Evolutionary conservation across 805 yeast genomes (phyloP).

Genomic region (Phaffomyces opuntiae): DNA sequence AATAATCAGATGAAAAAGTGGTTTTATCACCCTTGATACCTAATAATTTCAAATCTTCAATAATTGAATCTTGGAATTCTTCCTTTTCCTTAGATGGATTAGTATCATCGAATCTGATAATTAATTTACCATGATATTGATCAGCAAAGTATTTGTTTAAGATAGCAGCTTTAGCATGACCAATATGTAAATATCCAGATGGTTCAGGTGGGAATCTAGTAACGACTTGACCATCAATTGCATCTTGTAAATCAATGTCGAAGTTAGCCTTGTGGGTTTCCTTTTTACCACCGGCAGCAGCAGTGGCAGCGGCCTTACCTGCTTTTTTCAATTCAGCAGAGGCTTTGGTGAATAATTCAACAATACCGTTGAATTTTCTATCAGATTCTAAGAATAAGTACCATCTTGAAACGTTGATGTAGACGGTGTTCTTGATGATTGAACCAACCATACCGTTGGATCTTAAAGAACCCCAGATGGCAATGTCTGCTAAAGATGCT

Average conservation of each 20-base stretch:
- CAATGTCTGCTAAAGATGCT: constrained; percentile 73
- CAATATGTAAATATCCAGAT: constrained; percentile 97
- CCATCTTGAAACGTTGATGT: constrained; percentile 90
- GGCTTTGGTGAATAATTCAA: constrained; percentile 60
- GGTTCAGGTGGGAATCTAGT: constrained; percentile 99
- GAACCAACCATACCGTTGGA: constrained; percentile 92
- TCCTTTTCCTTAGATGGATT: constrained; percentile 95
- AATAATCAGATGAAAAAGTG: constrained; percentile 91
- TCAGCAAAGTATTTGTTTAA: constrained; percentile 95
- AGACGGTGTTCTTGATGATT: constrained; percentile 75
- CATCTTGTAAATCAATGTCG: constrained; percentile 88
- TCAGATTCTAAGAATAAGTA: constrained; percentile 69
- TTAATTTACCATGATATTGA: constrained; percentile 91
- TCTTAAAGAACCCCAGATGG: constrained; percentile 90
- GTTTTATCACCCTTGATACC: constrained; percentile 89
- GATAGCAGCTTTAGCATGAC: constrained; percentile 98
- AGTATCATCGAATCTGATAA: constrained; percentile 96
- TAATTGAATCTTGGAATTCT: constrained; percentile 89
- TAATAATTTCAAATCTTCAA: constrained; percentile 83
- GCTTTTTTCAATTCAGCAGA: constrained; percentile 68
- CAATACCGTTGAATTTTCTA: constrained; percentile 60
- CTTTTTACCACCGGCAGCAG: constrained; percentile 49
- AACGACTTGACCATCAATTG: constrained; percentile 90
- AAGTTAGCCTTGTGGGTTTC: constrained; percentile 91
- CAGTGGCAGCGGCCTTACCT: constrained; percentile 39